Conservation (phyloP, 441 rosid genomes). For the Erodium chrysanthum region DNA sequence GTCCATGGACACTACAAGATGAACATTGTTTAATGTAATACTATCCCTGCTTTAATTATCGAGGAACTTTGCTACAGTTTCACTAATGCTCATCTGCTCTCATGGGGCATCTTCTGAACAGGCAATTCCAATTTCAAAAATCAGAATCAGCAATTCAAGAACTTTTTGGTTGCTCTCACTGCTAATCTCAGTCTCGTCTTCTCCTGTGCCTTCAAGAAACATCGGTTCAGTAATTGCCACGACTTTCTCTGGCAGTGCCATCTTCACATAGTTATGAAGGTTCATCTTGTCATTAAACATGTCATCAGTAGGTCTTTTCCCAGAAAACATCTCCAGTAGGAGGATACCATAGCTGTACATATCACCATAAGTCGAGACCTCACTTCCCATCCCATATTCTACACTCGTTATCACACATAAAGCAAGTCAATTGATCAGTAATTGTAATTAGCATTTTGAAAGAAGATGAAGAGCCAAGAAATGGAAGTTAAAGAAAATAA, state of each 20-base stretch:
- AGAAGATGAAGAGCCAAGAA: background rate
- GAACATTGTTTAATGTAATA: no score
- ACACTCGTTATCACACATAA: background rate
- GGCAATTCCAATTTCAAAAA: constrained; percentile 13
- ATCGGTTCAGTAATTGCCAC: background rate
- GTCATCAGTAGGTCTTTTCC: constrained; percentile 1
- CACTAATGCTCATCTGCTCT: background rate
- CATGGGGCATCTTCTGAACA: background rate
- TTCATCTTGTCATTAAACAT: background rate
- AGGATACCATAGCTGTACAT: constrained; percentile 1
- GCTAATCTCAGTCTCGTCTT: background rate
- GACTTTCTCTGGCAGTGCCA: background rate
- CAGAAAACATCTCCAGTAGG: constrained; percentile 1
- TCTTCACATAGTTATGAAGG: constrained; percentile 1
- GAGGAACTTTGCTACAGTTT: background rate
- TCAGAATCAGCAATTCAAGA: background rate
- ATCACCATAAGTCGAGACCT: background rate
- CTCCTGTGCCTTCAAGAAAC: background rate
- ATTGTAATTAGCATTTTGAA: background rate
- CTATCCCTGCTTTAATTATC: no score
- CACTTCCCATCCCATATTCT: background rate
- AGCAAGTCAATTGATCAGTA: background rate
- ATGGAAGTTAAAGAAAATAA: background rate
- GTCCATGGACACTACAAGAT: no score
- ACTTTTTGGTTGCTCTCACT: background rate